phyloP scores from a whole-genome alignment of 805 yeast species.

The Starmerella cellae region DNA sequence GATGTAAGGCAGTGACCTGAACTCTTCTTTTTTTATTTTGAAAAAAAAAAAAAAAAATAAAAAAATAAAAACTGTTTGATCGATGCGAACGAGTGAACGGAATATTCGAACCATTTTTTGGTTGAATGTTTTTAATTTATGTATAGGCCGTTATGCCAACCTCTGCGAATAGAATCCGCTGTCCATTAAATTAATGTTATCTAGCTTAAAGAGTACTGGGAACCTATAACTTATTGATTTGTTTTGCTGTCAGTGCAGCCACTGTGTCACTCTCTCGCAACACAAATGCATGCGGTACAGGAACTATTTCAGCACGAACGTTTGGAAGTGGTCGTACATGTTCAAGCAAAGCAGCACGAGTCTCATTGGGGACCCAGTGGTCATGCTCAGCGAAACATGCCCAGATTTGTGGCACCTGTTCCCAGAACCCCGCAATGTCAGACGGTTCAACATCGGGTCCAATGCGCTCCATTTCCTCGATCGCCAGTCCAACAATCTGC shows the following conservation, averaged over 20 bases:
- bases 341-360: slow-evolving; percentile 31
- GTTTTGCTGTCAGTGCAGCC: slow-evolving; percentile 26
- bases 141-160: too few relatives aligned
- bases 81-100: too few relatives aligned
- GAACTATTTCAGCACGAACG: slow-evolving; percentile 28
- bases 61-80: too few relatives aligned
- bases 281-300: slow-evolving; percentile 49
- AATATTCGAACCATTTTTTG: too few relatives aligned
- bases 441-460: slow-evolving; percentile 29
- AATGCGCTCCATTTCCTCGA: slow-evolving; percentile 45
- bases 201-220: background rate
- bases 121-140: too few relatives aligned
- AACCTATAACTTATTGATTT: background rate
- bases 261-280: slow-evolving; percentile 39
- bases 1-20: background rate
- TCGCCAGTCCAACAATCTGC: slow-evolving; percentile 46
- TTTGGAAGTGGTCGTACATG: slow-evolving; percentile 28
- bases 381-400: slow-evolving; percentile 45
- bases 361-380: slow-evolving; percentile 48
- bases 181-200: too few relatives aligned
- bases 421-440: slow-evolving; percentile 36
- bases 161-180: too few relatives aligned
- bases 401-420: slow-evolving; percentile 36
- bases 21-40: background rate
- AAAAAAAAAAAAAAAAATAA: too few relatives aligned